Percentiles rank a stretch among this genome's conserved stretches.
These are phyloP conservation scores for Pythium brachiatum DNA, from an alignment of 352 stramenopile genomes.

Conservation along the genomic window DNA sequence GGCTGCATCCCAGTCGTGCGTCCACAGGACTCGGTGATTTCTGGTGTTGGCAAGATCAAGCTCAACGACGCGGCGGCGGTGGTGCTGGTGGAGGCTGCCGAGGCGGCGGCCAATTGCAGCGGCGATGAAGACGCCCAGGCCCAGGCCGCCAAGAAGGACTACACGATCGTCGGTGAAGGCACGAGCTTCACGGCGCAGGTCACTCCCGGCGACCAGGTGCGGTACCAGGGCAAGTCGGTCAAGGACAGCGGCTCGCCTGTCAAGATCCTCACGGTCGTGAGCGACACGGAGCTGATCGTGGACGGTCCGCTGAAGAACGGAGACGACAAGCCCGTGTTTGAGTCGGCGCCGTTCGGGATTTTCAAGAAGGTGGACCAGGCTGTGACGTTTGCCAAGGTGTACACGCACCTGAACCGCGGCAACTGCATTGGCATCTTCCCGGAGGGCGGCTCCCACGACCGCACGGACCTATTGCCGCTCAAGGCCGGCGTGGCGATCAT, in stretches of 20 bases:
- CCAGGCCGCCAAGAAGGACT: conserved; percentile 17
- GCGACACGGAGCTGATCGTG: conserved; percentile 83
- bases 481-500: conserved; percentile 98
- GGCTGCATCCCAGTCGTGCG: conserved; percentile 96
- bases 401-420: conserved; percentile 85
- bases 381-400: conserved; percentile 91
- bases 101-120: conserved; percentile 7
- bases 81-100: conserved; percentile 14
- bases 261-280: conserved; percentile 80
- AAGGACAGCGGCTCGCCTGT: conserved; percentile 81
- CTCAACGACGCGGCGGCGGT: conserved; percentile 33
- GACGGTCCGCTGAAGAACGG: conserved; percentile 42
- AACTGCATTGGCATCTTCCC: conserved; percentile 97
- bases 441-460: conserved; percentile 97
- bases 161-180: conserved; percentile 55
- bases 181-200: conserved; percentile 77
- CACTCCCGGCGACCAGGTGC: conserved; percentile 76
- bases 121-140: conserved; percentile 22
- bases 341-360: conserved; percentile 72
- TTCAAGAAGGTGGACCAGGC: conserved; percentile 92
- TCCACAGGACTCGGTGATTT: conserved; percentile 90
- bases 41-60: conserved; percentile 67
- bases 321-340: conserved; percentile 36
- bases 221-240: conserved; percentile 71
- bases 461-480: conserved; percentile 95